Base-by-base conservation (phyloP, 352 stramenopile species). In the Phytophthora tubulina region DNA sequence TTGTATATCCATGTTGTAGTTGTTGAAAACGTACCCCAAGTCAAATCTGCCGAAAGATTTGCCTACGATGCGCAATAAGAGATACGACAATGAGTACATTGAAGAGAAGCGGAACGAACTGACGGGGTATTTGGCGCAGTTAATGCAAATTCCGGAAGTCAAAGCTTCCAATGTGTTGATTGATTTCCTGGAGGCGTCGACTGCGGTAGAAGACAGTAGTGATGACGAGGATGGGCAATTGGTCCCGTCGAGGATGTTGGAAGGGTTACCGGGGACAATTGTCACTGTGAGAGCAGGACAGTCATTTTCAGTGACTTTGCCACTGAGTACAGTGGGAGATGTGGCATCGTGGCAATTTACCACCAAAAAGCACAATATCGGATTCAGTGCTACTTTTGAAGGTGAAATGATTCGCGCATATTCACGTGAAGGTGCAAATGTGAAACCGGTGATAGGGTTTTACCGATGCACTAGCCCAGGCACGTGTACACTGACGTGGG, bases 311-410 rank as follows among this genome's bases (percentile, higher is more conserved):
- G 78, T 94, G 33, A 89, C 69, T 21, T 53, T 92, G 30, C 73
- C 76, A 15, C 64, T 94, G 2, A 51, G 61, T 27, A 64, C 54
- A n/a, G 60, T 68, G 6, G 81, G 82, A 45, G 85, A 92, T 63
- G 58, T 84, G 15, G 83, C 79, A 6, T 87, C 81, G 3, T 94
- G 81, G 81, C 86, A 92, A 58, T 94, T 94, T 50, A 86, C 79
- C 9, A 92, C 83, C 10, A 92, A 91, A 67, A 94, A 92, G 54
- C 85, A 92, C 77, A 88, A 91, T 67, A 91, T 94, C 67, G 86
- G 86, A 21, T 94, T 94, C 54, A 92, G 84, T 52, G 84, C 84
- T n/a, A 86, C 82, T 13, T 91, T 94, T 63, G 86, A 91, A 46
- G 82, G 80, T 8, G 68, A 81, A 35, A 81, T 72, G 17, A 81